phyloP scores from a whole-genome alignment of 441 rosid genomes.

The Populus hybrid region DNA sequence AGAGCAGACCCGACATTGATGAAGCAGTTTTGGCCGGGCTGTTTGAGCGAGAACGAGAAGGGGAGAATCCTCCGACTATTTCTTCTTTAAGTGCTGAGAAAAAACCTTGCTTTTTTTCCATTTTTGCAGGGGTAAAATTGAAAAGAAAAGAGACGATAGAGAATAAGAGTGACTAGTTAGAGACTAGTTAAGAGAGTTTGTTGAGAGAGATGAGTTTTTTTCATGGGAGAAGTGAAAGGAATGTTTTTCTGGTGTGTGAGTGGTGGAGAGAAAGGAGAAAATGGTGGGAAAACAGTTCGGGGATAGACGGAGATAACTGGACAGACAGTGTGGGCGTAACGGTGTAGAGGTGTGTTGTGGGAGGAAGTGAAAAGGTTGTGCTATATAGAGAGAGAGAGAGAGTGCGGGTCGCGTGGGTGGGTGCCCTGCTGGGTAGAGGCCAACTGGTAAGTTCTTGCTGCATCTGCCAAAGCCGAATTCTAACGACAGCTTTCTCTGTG shows the following conservation, averaged over 20 bases:
- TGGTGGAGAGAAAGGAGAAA: neutral
- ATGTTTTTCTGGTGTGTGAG: neutral
- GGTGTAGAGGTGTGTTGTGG: neutral
- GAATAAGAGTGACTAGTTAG: neutral
- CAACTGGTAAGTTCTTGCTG: neutral
- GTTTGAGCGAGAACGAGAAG: constrained; percentile 62
- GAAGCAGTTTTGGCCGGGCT: constrained; percentile 55
- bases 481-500: neutral
- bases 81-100: constrained; percentile 75
- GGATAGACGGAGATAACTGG: neutral
- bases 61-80: constrained; percentile 62
- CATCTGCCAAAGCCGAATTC: neutral
- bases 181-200: neutral
- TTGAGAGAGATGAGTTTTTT: neutral
- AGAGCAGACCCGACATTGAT: constrained; percentile 46
- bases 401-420: neutral
- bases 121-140: neutral
- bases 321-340: constrained; percentile 5
- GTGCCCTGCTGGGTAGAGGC: neutral
- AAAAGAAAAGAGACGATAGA: neutral
- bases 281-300: neutral
- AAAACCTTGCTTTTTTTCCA: constrained; percentile 83
- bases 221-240: constrained; percentile 2
- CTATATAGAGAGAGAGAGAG: neutral
- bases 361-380: neutral